Base-by-base conservation (phyloP, 176 grass and related monocot genomes). In the Zizania latifolia region DNA sequence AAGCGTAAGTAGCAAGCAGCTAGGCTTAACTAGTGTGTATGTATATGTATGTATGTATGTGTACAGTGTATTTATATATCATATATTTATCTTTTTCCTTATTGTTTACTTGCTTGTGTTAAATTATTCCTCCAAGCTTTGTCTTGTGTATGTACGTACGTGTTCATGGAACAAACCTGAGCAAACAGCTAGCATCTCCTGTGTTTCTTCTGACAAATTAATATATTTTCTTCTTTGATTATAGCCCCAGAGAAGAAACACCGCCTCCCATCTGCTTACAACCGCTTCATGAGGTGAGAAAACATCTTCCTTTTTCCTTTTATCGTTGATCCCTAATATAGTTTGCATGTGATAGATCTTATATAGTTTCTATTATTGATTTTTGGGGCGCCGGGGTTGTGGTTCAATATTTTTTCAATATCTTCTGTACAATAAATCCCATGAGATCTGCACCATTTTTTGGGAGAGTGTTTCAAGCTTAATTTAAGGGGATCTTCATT, bases 211-310 rank as follows among this genome's bases (percentile, higher is more conserved):
- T 66, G 58, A 71, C 68, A 40, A 50, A n/a, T 40, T n/a, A n/a
- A 10, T 67, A 1, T 46, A 84, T 75, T 77, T 50, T 59, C 68
- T n/a, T n/a, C 29, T 65, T 41, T 68, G 8, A 64, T 85, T 88
- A 35, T 63, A 96, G 93, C 93, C 79, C 93, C 93, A 29, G 93
- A 92, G 72, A 96, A 96, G 86, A 96, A 96, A 71, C 93, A 92
- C 50, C 83, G 93, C 34, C 86, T 92, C 60, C 89, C 93, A 56
- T 96, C 93, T 43, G 93, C 93, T 77, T 96, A 96, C 78, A 96
- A 96, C 58, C 86, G 86, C 53, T 96, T 96, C 86, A 96, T 96
- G 93, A 96, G 88, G 93, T 92, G 65, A 85, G 23, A 13, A 60
- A 15, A 3, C 8, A 24, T 44, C 38, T 15, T 38, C 40, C 37